These are phyloP conservation scores for Penicillium sp. DNA, from an alignment of 2,329 filamentous ascomycete genomes.

Conservation along the genomic window DNA sequence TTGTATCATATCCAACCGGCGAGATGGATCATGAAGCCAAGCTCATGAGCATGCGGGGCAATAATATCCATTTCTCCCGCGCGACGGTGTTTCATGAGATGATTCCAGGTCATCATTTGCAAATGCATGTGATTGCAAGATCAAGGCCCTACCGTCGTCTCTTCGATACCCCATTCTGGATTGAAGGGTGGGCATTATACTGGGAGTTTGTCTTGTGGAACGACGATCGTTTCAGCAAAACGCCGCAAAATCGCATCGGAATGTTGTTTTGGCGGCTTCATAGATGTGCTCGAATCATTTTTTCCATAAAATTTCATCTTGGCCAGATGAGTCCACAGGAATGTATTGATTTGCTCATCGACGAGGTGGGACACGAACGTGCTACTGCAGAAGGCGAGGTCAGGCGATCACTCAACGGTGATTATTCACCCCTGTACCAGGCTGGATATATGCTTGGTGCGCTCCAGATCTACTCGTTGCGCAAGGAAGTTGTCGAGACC, in stretches of 20 bases:
- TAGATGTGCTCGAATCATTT: slow-evolving; percentile 58
- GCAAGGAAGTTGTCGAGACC: slow-evolving; percentile 50
- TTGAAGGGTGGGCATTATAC: slow-evolving; percentile 61
- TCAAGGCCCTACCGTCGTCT: slow-evolving; percentile 52
- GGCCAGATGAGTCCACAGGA: slow-evolving; percentile 55
- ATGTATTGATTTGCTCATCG: slow-evolving; percentile 59
- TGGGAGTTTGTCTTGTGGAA: slow-evolving; percentile 63
- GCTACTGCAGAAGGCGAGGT: slow-evolving; percentile 63
- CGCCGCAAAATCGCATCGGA: slow-evolving; percentile 56
- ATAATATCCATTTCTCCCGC: slow-evolving; percentile 59
- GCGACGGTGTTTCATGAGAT: slow-evolving; percentile 65
- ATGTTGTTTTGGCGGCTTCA: slow-evolving; percentile 66
- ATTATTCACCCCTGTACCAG: slow-evolving; percentile 54
- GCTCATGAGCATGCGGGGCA: slow-evolving; percentile 57
- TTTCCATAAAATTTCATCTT: slow-evolving; percentile 61
- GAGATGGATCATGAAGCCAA: slow-evolving; percentile 50
- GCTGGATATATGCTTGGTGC: slow-evolving; percentile 62
- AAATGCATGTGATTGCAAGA: slow-evolving; percentile 52
- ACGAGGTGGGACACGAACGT: slow-evolving; percentile 60
- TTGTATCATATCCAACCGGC: slow-evolving; percentile 52
- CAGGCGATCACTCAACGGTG: slow-evolving; percentile 51
- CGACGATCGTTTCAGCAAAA: slow-evolving; percentile 52
- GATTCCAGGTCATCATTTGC: slow-evolving; percentile 52
- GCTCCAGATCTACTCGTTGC: slow-evolving; percentile 55
- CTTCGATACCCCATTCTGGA: slow-evolving; percentile 60